phyloP scores from a whole-genome alignment of 164 flowering plant genomes.

The Buxus sempervirens region DNA sequence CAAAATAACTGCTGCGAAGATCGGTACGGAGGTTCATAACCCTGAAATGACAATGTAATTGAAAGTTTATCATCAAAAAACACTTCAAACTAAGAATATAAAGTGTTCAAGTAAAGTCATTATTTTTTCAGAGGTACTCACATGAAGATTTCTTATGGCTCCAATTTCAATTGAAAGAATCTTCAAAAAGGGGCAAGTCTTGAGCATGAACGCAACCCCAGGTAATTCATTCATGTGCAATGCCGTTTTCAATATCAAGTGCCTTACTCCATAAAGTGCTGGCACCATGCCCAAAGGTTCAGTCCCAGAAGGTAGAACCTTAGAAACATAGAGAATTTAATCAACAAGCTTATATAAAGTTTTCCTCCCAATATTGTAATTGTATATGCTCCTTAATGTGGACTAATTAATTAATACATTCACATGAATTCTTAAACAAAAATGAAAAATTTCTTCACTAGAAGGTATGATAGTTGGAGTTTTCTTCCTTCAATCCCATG shows the following conservation, averaged over 20 bases:
- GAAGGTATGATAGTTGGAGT: too few relatives aligned
- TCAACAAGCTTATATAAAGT: not conserved
- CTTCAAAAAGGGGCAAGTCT: conserved; percentile 26
- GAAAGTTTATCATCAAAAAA: not conserved
- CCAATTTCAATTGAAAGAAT: conserved; percentile 24
- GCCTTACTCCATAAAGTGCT: conserved; percentile 12
- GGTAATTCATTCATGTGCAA: conserved; percentile 29
- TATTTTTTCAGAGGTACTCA: conserved; percentile 16
- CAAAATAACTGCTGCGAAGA: not conserved
- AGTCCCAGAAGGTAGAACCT: conserved; percentile 19
- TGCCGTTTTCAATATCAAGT: conserved; percentile 24
- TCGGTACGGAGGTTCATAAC: not conserved
- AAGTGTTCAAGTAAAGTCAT: not conserved
- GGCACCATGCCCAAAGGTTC: conserved; percentile 8
- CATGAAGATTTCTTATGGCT: conserved; percentile 14
- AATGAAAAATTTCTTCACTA: too few relatives aligned
- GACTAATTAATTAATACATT: too few relatives aligned
- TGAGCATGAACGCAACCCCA: conserved; percentile 28
- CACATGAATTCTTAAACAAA: too few relatives aligned
- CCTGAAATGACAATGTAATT: not conserved
- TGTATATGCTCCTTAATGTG: too few relatives aligned
- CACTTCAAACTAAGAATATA: not conserved
- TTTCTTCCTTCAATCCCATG: too few relatives aligned
- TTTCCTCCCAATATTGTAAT: not conserved
- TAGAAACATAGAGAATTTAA: not conserved